Conservation (phyloP, 805 yeast genomes). For the Yueomyces sp. region DNA sequence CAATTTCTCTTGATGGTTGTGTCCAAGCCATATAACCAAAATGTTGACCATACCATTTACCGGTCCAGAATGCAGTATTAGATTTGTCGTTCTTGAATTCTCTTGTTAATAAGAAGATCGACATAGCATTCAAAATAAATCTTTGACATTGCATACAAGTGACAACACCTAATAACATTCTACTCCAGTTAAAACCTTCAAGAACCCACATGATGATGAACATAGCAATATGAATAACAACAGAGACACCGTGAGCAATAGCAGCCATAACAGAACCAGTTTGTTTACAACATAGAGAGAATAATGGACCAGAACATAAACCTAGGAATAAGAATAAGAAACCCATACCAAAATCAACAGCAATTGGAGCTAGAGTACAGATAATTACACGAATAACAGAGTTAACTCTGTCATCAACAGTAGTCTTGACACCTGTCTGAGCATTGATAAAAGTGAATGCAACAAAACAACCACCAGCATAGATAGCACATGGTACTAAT, state of each 20-base stretch:
- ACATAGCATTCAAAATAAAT: constrained; percentile 69
- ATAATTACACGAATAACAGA: constrained; percentile 58
- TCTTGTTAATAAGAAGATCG: constrained; percentile 68
- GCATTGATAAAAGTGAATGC: constrained; percentile 74
- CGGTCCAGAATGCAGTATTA: constrained; percentile 98
- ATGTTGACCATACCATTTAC: constrained; percentile 93
- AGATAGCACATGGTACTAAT: constrained; percentile 52
- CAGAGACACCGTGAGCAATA: constrained; percentile 92
- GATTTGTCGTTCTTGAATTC: constrained; percentile 92
- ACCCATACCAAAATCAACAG: constrained; percentile 72
- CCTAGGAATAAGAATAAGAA: constrained; percentile 65
- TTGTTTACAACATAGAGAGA: constrained; percentile 89
- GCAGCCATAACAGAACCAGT: constrained; percentile 94
- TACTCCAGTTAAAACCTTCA: constrained; percentile 81
- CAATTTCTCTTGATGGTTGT: constrained; percentile 89
- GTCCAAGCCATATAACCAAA: constrained; percentile 89
- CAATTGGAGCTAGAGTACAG: constrained; percentile 84
- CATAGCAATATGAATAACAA: constrained; percentile 69
- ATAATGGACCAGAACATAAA: constrained; percentile 92
- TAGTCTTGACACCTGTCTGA: constrained; percentile 60
- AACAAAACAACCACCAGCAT: constrained; percentile 67
- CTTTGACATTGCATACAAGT: constrained; percentile 81
- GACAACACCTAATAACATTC: constrained; percentile 74
- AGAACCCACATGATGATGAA: constrained; percentile 94
- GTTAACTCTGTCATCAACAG: constrained; percentile 40